phyloP scores from a whole-genome alignment of 139 green algal genomes.

The Chlamydomonas schloesseri region DNA sequence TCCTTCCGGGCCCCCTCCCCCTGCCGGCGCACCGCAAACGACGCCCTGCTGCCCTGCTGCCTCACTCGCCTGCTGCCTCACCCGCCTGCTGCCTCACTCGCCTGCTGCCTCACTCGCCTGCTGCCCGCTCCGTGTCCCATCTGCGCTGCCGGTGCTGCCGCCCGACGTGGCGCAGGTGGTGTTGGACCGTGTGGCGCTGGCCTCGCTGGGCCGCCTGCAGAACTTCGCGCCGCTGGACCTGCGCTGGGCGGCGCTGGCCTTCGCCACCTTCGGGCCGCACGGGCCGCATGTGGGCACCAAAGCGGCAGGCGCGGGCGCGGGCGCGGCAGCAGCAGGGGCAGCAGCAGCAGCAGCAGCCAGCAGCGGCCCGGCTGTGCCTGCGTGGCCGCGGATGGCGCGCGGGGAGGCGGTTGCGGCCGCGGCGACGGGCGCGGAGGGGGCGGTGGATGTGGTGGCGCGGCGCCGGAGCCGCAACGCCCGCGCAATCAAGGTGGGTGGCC shows the following conservation, averaged over 20 bases:
- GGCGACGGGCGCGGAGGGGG: not conserved
- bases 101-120: too few species aligned
- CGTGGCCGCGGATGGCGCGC: not conserved
- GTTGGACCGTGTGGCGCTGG: constrained; percentile 13
- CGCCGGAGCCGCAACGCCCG: constrained; percentile 12
- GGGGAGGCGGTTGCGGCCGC: not conserved
- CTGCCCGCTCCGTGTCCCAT: too few species aligned
- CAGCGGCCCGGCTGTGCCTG: not conserved
- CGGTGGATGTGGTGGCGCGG: not conserved
- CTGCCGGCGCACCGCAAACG: too few species aligned
- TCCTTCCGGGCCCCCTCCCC: too few species aligned
- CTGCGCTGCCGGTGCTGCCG: too few species aligned
- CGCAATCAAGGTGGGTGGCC: not conserved
- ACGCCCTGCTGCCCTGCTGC: too few species aligned
- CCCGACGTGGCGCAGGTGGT: not conserved
- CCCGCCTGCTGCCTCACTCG: too few species aligned
- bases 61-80: too few species aligned
- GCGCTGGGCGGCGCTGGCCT: not conserved
- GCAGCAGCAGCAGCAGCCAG: not conserved
- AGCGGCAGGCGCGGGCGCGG: too few species aligned
- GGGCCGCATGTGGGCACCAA: not conserved
- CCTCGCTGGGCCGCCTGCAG: not conserved
- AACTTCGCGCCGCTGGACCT: constrained; percentile 12
- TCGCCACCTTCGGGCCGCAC: constrained; percentile 2
- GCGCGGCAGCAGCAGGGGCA: not conserved